phyloP scores from a whole-genome alignment of 257 asterid species.

The Catharanthus roseus region DNA sequence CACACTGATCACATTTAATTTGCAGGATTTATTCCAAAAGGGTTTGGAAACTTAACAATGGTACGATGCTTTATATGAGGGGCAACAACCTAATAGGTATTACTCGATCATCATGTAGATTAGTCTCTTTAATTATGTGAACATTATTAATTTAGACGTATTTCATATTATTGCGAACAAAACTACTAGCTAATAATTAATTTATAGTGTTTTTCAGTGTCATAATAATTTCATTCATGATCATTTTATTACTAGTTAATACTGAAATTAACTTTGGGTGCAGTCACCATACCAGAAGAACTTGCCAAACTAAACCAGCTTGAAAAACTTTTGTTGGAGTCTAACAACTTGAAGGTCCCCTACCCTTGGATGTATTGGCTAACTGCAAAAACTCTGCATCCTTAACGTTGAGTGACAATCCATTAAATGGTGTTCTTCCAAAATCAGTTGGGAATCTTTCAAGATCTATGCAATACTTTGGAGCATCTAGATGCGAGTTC shows the following conservation, averaged over 20 bases:
- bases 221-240: no score
- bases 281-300: not conserved
- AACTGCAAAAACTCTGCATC: constrained; percentile 1
- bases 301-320: not conserved
- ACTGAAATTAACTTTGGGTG: not conserved
- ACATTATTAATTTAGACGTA: no score
- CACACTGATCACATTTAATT: no score
- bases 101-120: no score
- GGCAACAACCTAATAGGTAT: constrained; percentile 32
- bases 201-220: no score
- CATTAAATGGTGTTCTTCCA: constrained; percentile 20
- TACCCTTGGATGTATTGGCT: not conserved
- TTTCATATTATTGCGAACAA: no score
- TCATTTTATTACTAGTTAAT: no score
- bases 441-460: constrained; percentile 28
- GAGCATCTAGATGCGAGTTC: not conserved
- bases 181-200: not conserved
- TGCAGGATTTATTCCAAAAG: constrained; percentile 24
- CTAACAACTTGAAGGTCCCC: not conserved
- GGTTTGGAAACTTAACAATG: constrained; percentile 29
- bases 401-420: not conserved
- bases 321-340: no score
- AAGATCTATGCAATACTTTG: not conserved
- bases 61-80: constrained; percentile 18
- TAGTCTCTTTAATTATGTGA: no score